These are phyloP conservation scores for Gracilaria caudata DNA, from an alignment of 23 red algal species.

Conservation along the genomic window DNA sequence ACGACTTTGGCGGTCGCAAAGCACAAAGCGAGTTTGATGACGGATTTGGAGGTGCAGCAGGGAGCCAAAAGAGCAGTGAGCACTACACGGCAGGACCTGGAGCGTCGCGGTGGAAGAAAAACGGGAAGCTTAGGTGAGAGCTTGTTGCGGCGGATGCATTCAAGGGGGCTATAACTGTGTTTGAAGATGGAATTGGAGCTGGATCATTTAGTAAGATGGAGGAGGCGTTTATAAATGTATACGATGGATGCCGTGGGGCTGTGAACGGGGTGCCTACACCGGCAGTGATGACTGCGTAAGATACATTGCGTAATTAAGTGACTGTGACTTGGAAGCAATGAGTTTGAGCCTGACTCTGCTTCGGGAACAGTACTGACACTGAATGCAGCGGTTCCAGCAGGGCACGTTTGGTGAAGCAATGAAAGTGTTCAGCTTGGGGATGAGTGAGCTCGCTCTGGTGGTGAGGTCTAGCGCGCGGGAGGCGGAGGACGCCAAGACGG, in stretches of 20 bases:
- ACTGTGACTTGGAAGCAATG: slow-evolving; percentile 24
- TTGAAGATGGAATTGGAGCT: slow-evolving; percentile 68
- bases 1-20: slow-evolving; percentile 12
- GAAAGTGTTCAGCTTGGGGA: slow-evolving; percentile 37
- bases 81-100: slow-evolving; percentile 79
- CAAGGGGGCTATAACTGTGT: slow-evolving; percentile 72
- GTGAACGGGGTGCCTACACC: slow-evolving; percentile 48
- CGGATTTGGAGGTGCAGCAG: not conserved
- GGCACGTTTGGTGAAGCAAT: slow-evolving; percentile 89
- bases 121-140: slow-evolving; percentile 69
- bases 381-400: slow-evolving; percentile 62
- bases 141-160: slow-evolving; percentile 84
- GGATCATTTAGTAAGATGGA: slow-evolving; percentile 60
- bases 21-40: slow-evolving; percentile 56
- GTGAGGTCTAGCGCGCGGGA: slow-evolving; percentile 48
- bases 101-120: slow-evolving; percentile 60
- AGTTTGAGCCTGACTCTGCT: slow-evolving; percentile 53
- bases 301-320: slow-evolving; percentile 30
- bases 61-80: slow-evolving; percentile 13
- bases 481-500: slow-evolving; percentile 65
- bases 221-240: slow-evolving; percentile 61
- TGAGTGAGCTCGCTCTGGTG: slow-evolving; percentile 77
- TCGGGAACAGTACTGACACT: slow-evolving; percentile 54
- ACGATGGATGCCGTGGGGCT: slow-evolving; percentile 59
- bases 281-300: slow-evolving; percentile 49